Base-by-base conservation (phyloP, 768 basidiomycete species). In the Piloderma croceum region DNA sequence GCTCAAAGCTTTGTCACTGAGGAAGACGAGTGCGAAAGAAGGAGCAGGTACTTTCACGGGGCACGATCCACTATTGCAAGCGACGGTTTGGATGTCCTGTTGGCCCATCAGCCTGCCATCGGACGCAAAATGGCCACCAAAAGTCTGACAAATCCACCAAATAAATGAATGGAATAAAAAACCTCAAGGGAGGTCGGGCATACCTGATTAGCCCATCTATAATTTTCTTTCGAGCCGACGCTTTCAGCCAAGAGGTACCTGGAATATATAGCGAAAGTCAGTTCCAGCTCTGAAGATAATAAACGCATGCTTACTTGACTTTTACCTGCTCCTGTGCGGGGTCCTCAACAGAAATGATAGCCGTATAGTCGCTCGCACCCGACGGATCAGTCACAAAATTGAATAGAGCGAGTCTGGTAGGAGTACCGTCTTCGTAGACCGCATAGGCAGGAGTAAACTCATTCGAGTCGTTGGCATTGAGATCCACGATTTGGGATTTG, bases 161-260 rank as follows among this genome's bases (percentile, higher is more conserved):
- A n/a, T n/a, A n/a, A n/a, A n/a, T n/a, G n/a, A n/a, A n/a, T n/a
- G n/a, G n/a, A n/a, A n/a, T n/a, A n/a, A n/a, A 10, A 19, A 7
- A 21, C 29, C 3, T 18, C n/a, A 15, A 20, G 23, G 21, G 9
- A 17, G 7, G 31, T 34, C 36, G 9, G 6, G 46, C 68, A 24
- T 34, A 81, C 81, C 64, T 85, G 88, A 5, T 78, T 77, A 4
- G 82, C 87, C 85, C 87, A 90, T 1, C 76, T 81, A 42, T 87
- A 76, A 51, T 84, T 78, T 38, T 64, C 68, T 52, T 76, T 80
- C 42, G 76, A 72, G 2, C 74, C 63, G 3, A 85, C 78, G 1
- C 73, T 72, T 0, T 64, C 52, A 1, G 84, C 80, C 0, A 51
- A 43, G 20, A 84, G 65, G 50, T 81, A 85, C 50, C 79, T 78